A percentile compares a stretch with the other conserved stretches of the same genome.
These are phyloP conservation scores for Lentinus tigrinus DNA, from an alignment of 768 basidiomycete species.

Conservation along the genomic window DNA sequence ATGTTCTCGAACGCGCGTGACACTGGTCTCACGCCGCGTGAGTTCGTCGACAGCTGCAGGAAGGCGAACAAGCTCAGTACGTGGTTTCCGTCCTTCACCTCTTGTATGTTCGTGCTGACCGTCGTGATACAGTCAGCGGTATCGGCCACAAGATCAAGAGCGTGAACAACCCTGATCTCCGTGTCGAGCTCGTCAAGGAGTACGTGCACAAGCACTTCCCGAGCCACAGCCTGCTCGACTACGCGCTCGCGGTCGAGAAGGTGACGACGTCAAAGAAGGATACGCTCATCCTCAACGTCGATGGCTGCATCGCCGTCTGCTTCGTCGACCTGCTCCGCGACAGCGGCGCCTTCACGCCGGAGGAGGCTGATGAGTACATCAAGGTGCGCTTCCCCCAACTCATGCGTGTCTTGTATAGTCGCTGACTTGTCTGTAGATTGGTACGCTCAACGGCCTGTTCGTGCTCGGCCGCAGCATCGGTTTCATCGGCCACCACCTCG, in stretches of 20 bases:
- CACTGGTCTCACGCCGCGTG: conserved; percentile 92
- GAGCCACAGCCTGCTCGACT: conserved; percentile 87
- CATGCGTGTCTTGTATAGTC: not conserved
- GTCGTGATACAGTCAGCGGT: conserved; percentile 67
- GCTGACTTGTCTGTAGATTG: conserved; percentile 50
- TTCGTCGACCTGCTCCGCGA: conserved; percentile 94
- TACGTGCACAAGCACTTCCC: conserved; percentile 97
- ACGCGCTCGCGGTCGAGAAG: conserved; percentile 95
- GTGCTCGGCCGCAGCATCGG: conserved; percentile 97
- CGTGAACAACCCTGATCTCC: conserved; percentile 92
- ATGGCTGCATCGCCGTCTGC: conserved; percentile 93
- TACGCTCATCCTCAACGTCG: conserved; percentile 95
- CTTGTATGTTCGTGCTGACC: not conserved
- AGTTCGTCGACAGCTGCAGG: conserved; percentile 93
- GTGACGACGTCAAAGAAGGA: conserved; percentile 98
- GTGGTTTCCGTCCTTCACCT: conserved; percentile 29
- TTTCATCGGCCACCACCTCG: conserved; percentile 94
- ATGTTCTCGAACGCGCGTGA: conserved; percentile 95
- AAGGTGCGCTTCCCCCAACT: conserved; percentile 43
- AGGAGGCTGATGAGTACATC: conserved; percentile 97
- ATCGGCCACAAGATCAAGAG: conserved; percentile 99
- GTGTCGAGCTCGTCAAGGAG: conserved; percentile 93
- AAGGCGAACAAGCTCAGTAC: conserved; percentile 92
- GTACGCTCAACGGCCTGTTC: conserved; percentile 93
- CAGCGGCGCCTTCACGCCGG: conserved; percentile 89